phyloP scores from a whole-genome alignment of 768 basidiomycete species.

The Saitozyma sp. region DNA sequence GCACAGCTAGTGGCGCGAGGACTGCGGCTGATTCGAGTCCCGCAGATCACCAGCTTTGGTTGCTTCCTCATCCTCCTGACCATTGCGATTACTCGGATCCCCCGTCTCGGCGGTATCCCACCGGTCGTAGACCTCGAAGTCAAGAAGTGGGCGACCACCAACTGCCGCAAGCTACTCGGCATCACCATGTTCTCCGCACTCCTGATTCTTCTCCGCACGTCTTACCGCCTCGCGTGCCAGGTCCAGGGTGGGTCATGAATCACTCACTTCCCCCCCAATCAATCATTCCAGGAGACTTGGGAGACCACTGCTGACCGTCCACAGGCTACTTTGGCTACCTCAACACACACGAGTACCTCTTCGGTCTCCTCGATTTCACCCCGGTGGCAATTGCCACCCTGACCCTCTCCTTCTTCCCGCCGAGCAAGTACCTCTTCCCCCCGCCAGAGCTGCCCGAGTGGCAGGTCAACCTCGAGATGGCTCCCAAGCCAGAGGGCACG shows the following conservation, averaged over 20 bases:
- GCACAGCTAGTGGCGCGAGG: too few relatives aligned
- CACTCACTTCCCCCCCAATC: background rate
- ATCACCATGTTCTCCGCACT: constrained; percentile 5
- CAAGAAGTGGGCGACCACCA: too few relatives aligned
- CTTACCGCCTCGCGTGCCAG: constrained; percentile 52
- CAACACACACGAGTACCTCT: constrained; percentile 37
- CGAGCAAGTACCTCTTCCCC: too few relatives aligned
- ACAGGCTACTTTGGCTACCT: constrained; percentile 43
- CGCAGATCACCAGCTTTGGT: constrained; percentile 2
- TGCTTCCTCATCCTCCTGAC: constrained; percentile 47
- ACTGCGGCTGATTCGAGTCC: background rate
- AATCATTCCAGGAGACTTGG: background rate
- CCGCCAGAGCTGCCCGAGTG: too few relatives aligned
- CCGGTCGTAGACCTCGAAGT: background rate
- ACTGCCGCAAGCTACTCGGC: too few relatives aligned
- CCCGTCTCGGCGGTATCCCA: constrained; percentile 13
- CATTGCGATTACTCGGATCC: constrained; percentile 37
- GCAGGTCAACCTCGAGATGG: too few relatives aligned
- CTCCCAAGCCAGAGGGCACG: too few relatives aligned
- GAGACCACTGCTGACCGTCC: background rate
- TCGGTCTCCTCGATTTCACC: constrained; percentile 42
- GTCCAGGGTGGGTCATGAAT: constrained; percentile 40
- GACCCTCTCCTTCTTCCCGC: too few relatives aligned
- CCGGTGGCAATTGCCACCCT: constrained; percentile 20
- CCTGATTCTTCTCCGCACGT: constrained; percentile 48